These are phyloP conservation scores for Ophiostoma sp. DNA, from an alignment of 2,329 filamentous ascomycete genomes.

Conservation along the genomic window DNA sequence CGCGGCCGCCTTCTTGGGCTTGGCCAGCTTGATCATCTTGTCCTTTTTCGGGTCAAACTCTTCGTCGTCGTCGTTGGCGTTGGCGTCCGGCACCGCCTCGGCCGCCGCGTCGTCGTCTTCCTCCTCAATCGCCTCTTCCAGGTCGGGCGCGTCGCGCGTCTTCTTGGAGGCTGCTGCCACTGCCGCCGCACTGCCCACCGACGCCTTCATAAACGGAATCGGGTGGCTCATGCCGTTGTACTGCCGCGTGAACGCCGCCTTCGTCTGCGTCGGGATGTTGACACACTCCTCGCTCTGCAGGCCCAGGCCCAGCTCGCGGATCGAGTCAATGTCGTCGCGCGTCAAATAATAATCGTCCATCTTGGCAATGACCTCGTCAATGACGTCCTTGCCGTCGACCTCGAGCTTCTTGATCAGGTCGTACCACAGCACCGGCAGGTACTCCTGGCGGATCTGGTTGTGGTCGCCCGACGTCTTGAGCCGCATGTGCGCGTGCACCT, in stretches of 20 bases:
- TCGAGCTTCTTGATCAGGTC: conserved; percentile 70
- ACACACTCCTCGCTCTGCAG: conserved; percentile 70
- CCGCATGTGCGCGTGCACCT: conserved; percentile 96
- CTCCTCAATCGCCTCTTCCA: conserved; percentile 94
- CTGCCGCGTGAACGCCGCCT: conserved; percentile 81
- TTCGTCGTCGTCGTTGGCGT: conserved; percentile 68
- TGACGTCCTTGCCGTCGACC: conserved; percentile 72
- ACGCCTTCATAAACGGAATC: conserved; percentile 93
- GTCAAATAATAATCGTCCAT: conserved; percentile 98
- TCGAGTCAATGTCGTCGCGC: conserved; percentile 87
- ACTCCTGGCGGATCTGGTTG: conserved; percentile 90
- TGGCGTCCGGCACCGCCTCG: conserved; percentile 51
- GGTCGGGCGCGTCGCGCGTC: conserved; percentile 74
- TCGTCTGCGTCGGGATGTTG: conserved; percentile 78
- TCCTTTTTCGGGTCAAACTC: conserved; percentile 85
- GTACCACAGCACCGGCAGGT: conserved; percentile 82
- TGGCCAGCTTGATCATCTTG: conserved; percentile 91
- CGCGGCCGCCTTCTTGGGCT: conserved; percentile 51
- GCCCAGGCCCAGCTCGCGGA: conserved; percentile 85
- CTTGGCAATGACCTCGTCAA: conserved; percentile 78
- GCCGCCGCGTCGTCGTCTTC: conserved; percentile 71
- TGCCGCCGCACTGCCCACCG: conserved; percentile 54
- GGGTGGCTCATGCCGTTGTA: conserved; percentile 83
- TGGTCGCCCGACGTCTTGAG: conserved; percentile 84
- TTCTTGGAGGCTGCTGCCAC: conserved; percentile 55